Conservation (phyloP, 495 filamentous ascomycete species). For the Symbiotaphrina buchneri region DNA sequence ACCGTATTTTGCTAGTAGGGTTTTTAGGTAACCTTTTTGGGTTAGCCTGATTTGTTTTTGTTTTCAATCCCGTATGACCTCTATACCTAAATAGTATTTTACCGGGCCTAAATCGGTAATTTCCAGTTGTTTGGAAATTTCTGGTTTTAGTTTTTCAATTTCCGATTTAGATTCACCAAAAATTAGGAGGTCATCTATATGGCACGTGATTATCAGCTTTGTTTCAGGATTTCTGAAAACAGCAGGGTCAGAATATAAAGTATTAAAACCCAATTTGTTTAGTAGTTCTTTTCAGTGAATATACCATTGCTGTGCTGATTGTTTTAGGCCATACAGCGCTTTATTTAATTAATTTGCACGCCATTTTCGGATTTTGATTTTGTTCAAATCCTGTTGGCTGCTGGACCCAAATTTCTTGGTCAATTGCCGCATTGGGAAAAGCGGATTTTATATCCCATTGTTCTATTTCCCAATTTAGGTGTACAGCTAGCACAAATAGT, state of each 20-base stretch:
- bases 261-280: too few species aligned
- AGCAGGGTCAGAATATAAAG: too few species aligned
- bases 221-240: too few species aligned
- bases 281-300: too few species aligned
- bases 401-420: constrained; percentile 10
- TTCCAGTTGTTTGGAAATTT: too few species aligned
- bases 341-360: not conserved
- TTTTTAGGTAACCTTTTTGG: constrained; percentile 1
- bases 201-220: too few species aligned
- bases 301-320: not conserved
- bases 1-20: too few species aligned
- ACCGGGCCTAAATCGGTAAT: not conserved
- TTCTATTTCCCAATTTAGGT: constrained; percentile 8
- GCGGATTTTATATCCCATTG: constrained; percentile 14
- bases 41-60: not conserved
- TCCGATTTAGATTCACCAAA: too few species aligned
- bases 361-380: not conserved
- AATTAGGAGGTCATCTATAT: too few species aligned
- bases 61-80: not conserved
- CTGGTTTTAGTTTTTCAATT: too few species aligned
- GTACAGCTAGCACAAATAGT: constrained; percentile 5
- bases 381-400: constrained; percentile 8
- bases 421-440: constrained; percentile 9
- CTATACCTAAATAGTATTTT: not conserved
- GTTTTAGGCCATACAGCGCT: constrained; percentile 2